These are phyloP conservation scores for Nyctanthes arbortristis DNA, from an alignment of 257 asterid genomes.

Conservation along the genomic window DNA sequence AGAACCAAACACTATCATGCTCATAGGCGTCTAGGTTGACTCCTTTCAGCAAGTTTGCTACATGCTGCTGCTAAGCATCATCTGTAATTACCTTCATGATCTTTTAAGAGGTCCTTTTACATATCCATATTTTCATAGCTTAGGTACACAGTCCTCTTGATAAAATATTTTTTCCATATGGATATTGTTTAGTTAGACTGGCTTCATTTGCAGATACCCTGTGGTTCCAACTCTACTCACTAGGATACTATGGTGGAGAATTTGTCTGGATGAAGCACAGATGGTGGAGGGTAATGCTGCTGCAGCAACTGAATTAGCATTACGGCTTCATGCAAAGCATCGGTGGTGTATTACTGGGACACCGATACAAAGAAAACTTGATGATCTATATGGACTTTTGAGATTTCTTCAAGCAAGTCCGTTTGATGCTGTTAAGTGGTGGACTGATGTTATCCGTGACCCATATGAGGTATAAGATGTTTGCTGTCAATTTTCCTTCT, in stretches of 20 bases:
- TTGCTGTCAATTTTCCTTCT: slow-evolving; percentile 12
- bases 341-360: slow-evolving; percentile 99
- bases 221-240: slow-evolving; percentile 93
- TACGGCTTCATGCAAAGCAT: slow-evolving; percentile 81
- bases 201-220: slow-evolving; percentile 65
- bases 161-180: slow-evolving; percentile 5
- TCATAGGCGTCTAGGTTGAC: too few relatives aligned
- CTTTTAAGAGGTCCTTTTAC: slow-evolving; percentile 6
- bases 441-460: slow-evolving; percentile 83
- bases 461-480: slow-evolving; percentile 80
- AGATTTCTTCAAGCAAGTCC: slow-evolving; percentile 87
- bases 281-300: slow-evolving; percentile 98
- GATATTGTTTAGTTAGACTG: slow-evolving; percentile 1
- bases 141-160: slow-evolving; percentile 20
- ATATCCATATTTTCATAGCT: slow-evolving; percentile 5
- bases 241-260: slow-evolving; percentile 97
- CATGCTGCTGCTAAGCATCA: neutral
- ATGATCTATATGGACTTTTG: slow-evolving; percentile 87
- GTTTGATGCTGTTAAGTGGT: slow-evolving; percentile 80
- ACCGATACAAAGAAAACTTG: slow-evolving; percentile 93
- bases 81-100: slow-evolving; percentile 1
- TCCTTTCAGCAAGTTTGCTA: neutral
- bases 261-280: slow-evolving; percentile 99
- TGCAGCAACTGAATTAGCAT: slow-evolving; percentile 86
- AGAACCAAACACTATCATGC: too few relatives aligned